A percentile compares a stretch with the other conserved stretches of the same genome.
These are phyloP conservation scores for Luffa acutangula DNA, from an alignment of 306 rosid species.

Conservation along the genomic window DNA sequence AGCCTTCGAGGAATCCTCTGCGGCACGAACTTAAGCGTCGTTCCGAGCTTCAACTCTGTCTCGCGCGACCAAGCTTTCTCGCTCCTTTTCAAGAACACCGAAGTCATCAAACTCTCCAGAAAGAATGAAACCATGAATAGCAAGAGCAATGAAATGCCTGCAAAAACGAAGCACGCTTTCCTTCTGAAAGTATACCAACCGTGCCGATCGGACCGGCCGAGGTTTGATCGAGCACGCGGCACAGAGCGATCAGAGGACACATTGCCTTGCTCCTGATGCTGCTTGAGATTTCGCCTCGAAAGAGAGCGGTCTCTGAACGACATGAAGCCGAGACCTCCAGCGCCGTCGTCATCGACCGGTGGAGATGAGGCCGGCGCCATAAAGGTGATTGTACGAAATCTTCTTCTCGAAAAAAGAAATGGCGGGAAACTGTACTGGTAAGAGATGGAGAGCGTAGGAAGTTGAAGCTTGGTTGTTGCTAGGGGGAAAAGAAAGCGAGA, in stretches of 20 bases:
- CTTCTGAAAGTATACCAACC: slow-evolving; percentile 45
- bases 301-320: slow-evolving; percentile 35
- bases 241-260: slow-evolving; percentile 29
- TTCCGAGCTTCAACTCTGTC: slow-evolving; percentile 42
- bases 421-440: background rate
- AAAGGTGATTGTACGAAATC: background rate
- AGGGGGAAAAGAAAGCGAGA: background rate
- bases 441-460: background rate
- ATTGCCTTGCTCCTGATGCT: slow-evolving; percentile 20
- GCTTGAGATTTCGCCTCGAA: slow-evolving; percentile 52
- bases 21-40: slow-evolving; percentile 59
- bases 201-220: slow-evolving; percentile 44
- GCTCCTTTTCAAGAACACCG: slow-evolving; percentile 43
- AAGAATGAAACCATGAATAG: slow-evolving; percentile 55
- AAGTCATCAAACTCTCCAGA: slow-evolving; percentile 68
- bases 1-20: slow-evolving; percentile 33
- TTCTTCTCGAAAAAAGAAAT: background rate
- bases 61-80: slow-evolving; percentile 27
- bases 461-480: background rate
- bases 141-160: slow-evolving; percentile 37
- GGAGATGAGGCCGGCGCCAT: background rate
- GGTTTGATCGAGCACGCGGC: slow-evolving; percentile 41
- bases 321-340: slow-evolving; percentile 21
- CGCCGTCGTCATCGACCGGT: slow-evolving; percentile 7
- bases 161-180: slow-evolving; percentile 39